A percentile compares a stretch with the other conserved stretches of the same genome.
These are phyloP conservation scores for Debaryomycetaceae sp. DNA, from an alignment of 1,139 yeast species.

Conservation along the genomic window DNA sequence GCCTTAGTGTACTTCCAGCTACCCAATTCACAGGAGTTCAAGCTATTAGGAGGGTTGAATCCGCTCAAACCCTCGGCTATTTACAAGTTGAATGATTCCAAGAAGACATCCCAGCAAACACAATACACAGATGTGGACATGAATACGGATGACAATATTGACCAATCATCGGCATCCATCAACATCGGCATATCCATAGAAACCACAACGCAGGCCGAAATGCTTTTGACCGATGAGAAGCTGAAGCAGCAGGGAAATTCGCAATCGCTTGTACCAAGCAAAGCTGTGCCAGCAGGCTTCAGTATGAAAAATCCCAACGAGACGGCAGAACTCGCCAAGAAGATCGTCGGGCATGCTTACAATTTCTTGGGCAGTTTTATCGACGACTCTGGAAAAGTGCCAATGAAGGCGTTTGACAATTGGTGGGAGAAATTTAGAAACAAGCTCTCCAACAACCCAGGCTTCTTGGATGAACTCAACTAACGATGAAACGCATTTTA, in stretches of 20 bases:
- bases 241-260: conserved; percentile 20
- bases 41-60: conserved; percentile 73
- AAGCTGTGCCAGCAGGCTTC: conserved; percentile 10
- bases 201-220: conserved; percentile 59
- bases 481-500: background rate
- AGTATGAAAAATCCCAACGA: conserved; percentile 19
- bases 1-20: conserved; percentile 89
- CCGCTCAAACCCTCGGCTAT: conserved; percentile 85
- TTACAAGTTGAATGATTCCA: conserved; percentile 62
- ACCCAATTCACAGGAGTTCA: conserved; percentile 66
- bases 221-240: conserved; percentile 38
- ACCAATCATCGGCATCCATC: conserved; percentile 34
- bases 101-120: conserved; percentile 12
- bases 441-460: conserved; percentile 75
- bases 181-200: conserved; percentile 89
- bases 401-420: conserved; percentile 82
- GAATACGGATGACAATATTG: conserved; percentile 28
- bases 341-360: conserved; percentile 88
- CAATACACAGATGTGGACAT: conserved; percentile 24
- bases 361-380: conserved; percentile 84
- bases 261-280: conserved; percentile 16
- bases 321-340: conserved; percentile 65
- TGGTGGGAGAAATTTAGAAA: conserved; percentile 95
- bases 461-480: conserved; percentile 54
- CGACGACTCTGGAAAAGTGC: conserved; percentile 73